Evolutionary conservation across 768 basidiomycete genomes (phyloP).

Genomic region (Russula dissimulans): DNA sequence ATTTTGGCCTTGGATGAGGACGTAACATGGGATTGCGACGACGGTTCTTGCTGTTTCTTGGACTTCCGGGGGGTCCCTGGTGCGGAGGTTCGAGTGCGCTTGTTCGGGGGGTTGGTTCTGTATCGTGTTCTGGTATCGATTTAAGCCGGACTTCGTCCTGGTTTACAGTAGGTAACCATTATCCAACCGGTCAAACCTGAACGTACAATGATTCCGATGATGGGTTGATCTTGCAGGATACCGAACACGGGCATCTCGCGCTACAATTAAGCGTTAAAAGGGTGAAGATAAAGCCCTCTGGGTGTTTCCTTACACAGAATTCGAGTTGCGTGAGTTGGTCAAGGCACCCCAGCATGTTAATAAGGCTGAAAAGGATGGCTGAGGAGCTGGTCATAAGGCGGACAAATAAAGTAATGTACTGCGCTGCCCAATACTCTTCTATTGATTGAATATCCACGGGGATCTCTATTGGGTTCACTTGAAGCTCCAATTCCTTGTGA

Average conservation of each 20-base stretch:
- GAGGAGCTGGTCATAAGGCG: not conserved
- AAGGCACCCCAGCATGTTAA: conserved; percentile 66
- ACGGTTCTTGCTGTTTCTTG: conserved; percentile 22
- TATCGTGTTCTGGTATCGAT: conserved; percentile 11
- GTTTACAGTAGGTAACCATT: not conserved
- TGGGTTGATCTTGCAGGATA: conserved; percentile 50
- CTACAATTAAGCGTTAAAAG: conserved; percentile 28
- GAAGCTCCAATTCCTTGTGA: conserved; percentile 69
- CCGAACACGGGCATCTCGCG: conserved; percentile 84
- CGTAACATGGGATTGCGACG: conserved; percentile 19
- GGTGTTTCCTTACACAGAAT: conserved; percentile 39
- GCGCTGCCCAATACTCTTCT: conserved; percentile 74
- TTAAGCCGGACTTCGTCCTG: conserved; percentile 45
- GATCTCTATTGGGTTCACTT: conserved; percentile 52
- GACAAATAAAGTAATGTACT: conserved; percentile 33
- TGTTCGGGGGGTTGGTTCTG: conserved; percentile 6
- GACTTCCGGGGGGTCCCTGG: conserved; percentile 24
- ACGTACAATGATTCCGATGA: conserved; percentile 68
- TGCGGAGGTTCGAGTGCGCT: conserved; percentile 19
- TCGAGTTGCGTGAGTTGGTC: conserved; percentile 40
- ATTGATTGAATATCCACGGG: conserved; percentile 39
- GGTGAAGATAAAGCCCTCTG: not conserved
- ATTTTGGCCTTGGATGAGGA: not conserved
- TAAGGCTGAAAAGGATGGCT: conserved; percentile 38
- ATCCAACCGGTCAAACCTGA: not conserved